A percentile compares a stretch with the other conserved stretches of the same genome.
Evolutionary conservation across 1,284 basidiomycete species (phyloP).

Genomic region (Cerrena zonata): DNA sequence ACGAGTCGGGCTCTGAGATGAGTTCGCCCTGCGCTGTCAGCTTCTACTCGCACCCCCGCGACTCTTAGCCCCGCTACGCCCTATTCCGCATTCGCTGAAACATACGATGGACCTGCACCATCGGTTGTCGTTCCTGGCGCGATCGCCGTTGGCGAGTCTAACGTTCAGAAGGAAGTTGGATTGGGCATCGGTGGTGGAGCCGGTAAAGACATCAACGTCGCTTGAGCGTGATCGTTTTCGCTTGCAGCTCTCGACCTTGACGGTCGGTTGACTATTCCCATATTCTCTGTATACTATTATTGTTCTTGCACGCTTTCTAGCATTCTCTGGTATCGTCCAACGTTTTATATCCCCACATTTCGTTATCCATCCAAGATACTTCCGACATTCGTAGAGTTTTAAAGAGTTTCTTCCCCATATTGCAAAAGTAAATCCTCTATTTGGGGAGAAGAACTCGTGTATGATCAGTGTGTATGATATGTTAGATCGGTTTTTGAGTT

Average conservation of each 20-base stretch:
- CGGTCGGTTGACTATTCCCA: too few relatives aligned
- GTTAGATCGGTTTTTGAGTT: too few relatives aligned
- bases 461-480: too few relatives aligned
- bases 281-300: too few relatives aligned
- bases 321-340: too few relatives aligned
- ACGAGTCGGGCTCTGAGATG: constrained; percentile 14
- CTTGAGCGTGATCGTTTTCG: neutral
- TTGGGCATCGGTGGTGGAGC: neutral
- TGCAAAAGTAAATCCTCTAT: too few relatives aligned
- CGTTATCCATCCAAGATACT: too few relatives aligned
- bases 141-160: neutral
- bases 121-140: neutral
- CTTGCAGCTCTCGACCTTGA: neutral
- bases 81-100: constrained; percentile 32
- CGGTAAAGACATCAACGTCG: neutral
- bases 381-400: too few relatives aligned
- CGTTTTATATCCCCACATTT: too few relatives aligned
- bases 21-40: constrained; percentile 34
- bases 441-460: too few relatives aligned
- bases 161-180: constrained; percentile 1
- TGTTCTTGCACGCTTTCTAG: too few relatives aligned
- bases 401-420: too few relatives aligned
- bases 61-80: constrained; percentile 34
- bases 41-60: constrained; percentile 32
- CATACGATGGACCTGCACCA: constrained; percentile 20